These are phyloP conservation scores for Myxozyma sirexii DNA, from an alignment of 805 yeast genomes.

Conservation along the genomic window DNA sequence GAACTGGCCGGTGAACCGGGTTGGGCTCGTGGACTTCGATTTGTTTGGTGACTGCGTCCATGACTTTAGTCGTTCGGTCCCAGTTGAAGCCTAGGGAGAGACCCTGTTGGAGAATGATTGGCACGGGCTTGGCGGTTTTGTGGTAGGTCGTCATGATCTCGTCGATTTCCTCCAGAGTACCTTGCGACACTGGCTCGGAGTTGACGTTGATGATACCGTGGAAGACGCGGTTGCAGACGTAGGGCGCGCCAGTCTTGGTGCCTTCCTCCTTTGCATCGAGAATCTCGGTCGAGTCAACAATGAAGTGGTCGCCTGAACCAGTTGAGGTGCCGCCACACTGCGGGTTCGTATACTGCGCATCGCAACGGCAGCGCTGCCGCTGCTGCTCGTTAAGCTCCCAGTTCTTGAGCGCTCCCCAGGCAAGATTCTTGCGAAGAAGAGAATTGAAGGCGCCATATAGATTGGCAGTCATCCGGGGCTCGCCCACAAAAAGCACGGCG, in stretches of 20 bases:
- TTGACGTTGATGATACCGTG: constrained; percentile 26
- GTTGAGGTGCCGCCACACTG: constrained; percentile 29
- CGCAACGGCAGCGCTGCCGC: constrained; percentile 33
- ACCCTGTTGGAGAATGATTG: constrained; percentile 31
- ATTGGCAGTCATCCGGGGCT: constrained; percentile 30
- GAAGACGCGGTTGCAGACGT: constrained; percentile 34
- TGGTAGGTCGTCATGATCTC: constrained; percentile 32
- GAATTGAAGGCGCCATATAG: constrained; percentile 33
- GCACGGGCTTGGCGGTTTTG: constrained; percentile 34
- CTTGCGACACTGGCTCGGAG: constrained; percentile 29
- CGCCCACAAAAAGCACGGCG: constrained; percentile 31
- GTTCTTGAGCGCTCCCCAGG: constrained; percentile 33
- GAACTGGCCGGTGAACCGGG: constrained; percentile 32
- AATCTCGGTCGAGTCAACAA: constrained; percentile 34
- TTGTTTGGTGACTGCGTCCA: constrained; percentile 28
- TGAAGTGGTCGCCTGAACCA: constrained; percentile 30
- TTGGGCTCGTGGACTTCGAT: constrained; percentile 31
- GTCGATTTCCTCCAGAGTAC: constrained; percentile 30
- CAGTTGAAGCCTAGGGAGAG: constrained; percentile 33
- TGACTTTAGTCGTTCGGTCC: constrained; percentile 33
- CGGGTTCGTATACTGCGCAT: constrained; percentile 32
- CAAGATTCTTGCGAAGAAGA: constrained; percentile 32
- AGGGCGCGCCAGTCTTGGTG: constrained; percentile 27
- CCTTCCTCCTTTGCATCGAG: constrained; percentile 33
- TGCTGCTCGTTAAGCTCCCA: constrained; percentile 34